Evolutionary conservation across 805 yeast species (phyloP), one percentile per base, ranked within the genome.

Genomic region (Ogataea philodendri): DNA sequence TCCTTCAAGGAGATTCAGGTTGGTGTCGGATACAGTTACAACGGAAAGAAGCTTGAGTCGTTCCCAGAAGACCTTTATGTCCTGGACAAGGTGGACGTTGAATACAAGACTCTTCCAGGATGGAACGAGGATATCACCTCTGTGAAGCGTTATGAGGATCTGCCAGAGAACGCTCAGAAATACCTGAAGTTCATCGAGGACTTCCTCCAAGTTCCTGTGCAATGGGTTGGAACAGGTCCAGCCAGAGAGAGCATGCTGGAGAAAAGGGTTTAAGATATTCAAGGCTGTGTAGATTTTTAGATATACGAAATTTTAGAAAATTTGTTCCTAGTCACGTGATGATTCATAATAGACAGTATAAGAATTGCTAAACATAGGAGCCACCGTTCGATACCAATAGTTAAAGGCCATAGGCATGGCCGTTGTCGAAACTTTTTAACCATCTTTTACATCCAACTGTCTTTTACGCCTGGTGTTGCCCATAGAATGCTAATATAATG

Each of bases 191-290:
- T 65, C 62, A 90, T 93, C 55, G 97, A 88, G 66, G 81, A 87
- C 46, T 89, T 73, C 56, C 70, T 89, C 44, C 72, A 74, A 31
- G 90, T 86, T 40, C 95, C 95, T 38, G 74, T 93, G 46, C 84
- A 83, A 62, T 93, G 97, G 97, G 93, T 93, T 44, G 98, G 98
- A 60, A 93, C 95, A 39, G 98, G 98, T 45, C 97, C 98, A 46
- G 95, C 87, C 35, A 84, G 97, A 69, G 95, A 84, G 39, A 79
- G 89, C 22, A 89, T 88, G 96, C 72, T 88, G 52, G 78, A 76
- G 51, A 81, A 78, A 60, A 24, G 35, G 11, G 34, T 39, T 29
- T 41, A 37, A 32, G 22, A n/a, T 15, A 14, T 11, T 28, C 11
- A 30, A 9, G 30, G 37, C 37, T 19, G 37, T 34, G 32, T 30